Percentiles rank a stretch among this genome's conserved stretches.
These are phyloP conservation scores for Penicillium glabrum DNA, from an alignment of 2,329 filamentous ascomycete genomes.

Conservation along the genomic window DNA sequence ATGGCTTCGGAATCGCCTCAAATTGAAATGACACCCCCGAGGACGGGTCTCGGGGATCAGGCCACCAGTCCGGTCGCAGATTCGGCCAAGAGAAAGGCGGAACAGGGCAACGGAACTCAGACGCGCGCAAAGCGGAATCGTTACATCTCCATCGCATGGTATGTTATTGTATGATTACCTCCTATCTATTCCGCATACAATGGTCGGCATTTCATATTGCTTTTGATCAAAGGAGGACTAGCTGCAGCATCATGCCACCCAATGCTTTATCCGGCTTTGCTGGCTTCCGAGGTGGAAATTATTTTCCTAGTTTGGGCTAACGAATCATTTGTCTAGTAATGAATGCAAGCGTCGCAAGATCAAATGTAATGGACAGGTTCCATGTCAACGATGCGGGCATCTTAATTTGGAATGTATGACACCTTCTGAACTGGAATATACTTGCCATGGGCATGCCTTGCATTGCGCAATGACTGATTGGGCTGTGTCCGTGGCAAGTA, in stretches of 20 bases:
- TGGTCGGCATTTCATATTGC: background rate
- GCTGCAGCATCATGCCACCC: constrained; percentile 7
- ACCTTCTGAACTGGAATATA: background rate
- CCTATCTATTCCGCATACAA: constrained; percentile 2
- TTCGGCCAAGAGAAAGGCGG: constrained; percentile 43
- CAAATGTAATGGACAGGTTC: constrained; percentile 66
- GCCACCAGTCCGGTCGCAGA: constrained; percentile 24
- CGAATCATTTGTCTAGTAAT: constrained; percentile 46
- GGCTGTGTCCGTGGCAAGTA: background rate
- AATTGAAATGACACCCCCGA: constrained; percentile 26
- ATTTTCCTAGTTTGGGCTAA: constrained; percentile 7
- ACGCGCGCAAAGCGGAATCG: constrained; percentile 64
- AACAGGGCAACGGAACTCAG: constrained; percentile 47
- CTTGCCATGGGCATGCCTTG: background rate
- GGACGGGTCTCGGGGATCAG: constrained; percentile 24
- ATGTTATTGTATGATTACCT: constrained; percentile 30
- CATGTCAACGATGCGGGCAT: constrained; percentile 66
- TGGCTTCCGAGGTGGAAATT: background rate
- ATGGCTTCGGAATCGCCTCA: constrained; percentile 39
- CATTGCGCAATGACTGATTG: background rate
- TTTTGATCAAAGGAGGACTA: background rate
- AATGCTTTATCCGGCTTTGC: background rate
- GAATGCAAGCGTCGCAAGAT: constrained; percentile 68
- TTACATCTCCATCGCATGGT: constrained; percentile 68
- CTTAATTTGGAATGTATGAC: constrained; percentile 58